phyloP scores from a whole-genome alignment of 805 yeast genomes.

The Ogataea philodendri region DNA sequence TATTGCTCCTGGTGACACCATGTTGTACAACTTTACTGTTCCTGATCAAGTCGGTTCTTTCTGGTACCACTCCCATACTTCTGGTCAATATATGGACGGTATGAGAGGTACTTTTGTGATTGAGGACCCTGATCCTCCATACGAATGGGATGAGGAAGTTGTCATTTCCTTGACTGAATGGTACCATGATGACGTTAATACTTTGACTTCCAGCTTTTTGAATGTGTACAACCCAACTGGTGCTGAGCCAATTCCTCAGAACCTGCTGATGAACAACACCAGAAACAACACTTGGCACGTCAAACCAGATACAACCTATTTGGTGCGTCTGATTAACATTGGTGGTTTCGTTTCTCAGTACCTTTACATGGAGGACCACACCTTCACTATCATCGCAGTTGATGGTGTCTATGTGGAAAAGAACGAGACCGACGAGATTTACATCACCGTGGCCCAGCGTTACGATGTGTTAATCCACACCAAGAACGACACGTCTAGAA shows the following conservation, averaged over 20 bases:
- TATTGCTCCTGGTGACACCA: constrained; percentile 70
- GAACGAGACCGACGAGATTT: constrained; percentile 64
- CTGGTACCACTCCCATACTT: constrained; percentile 97
- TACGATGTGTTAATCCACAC: constrained; percentile 78
- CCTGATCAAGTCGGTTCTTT: constrained; percentile 80
- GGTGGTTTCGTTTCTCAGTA: constrained; percentile 94
- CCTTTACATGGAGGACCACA: constrained; percentile 85
- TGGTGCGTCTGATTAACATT: constrained; percentile 73
- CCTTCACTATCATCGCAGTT: constrained; percentile 80
- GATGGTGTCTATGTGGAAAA: constrained; percentile 88
- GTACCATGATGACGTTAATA: constrained; percentile 69
- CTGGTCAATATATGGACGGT: constrained; percentile 93
- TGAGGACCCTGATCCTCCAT: constrained; percentile 59
- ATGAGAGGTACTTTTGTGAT: constrained; percentile 78
- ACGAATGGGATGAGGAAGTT: constrained; percentile 78
- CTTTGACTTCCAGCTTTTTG: constrained; percentile 56
- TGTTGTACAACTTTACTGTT: constrained; percentile 83
- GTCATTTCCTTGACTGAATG: constrained; percentile 74
- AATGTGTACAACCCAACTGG: constrained; percentile 88
- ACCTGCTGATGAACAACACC: constrained; percentile 77
- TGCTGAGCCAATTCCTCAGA: constrained; percentile 94
- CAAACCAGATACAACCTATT: constrained; percentile 81
- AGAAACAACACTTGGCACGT: constrained; percentile 74
- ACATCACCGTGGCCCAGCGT: constrained; percentile 90
- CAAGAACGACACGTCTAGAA: constrained; percentile 55